Base-by-base conservation (phyloP, 306 rosid species). In the Glycyrrhiza uralensis region DNA sequence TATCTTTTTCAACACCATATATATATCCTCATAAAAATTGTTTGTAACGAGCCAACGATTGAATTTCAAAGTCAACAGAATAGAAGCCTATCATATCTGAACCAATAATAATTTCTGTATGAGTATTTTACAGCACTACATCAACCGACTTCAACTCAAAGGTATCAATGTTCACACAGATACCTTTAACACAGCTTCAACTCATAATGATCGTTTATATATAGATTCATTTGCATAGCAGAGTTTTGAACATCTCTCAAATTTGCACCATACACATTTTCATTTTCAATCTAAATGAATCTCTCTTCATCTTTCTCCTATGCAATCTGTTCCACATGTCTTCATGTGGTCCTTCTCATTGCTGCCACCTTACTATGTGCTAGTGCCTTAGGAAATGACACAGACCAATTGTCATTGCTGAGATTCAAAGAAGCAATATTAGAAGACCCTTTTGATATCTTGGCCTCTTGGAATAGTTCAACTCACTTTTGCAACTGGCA, bases 391-490 rank as follows among this genome's bases (percentile, higher is more conserved):
- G 77, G 66, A 64, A 85, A 76, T 7, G 84, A 79, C 33, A 68
- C 72, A 5, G 81, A 79, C 59, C 74, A 14, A 1, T 68, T 69
- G 1, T 69, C 87, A n/a, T 29, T 84, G 74, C 79, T 85, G 9
- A 78, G 28, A 42, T 29, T 82, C 51, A 84, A 71, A 62, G 79
- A 71, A 71, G 7, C 65, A 1, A 26, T 84, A 8, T 4, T 22
- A 4, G 9, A 7, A 0, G 75, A 84, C 41, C 88, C 82, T 1
- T 65, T 47, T 2, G 59, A 58, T 22, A 24, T 62, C 4, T 41
- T 84, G 45, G 47, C 39, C 18, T 71, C 76, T 20, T 87, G 84
- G 75, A 82, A 87, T 30, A 76, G 42, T 42, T 87, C 92, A 51
- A 20, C 33, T 49, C 47, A 66, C 60, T 79, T 84, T 29, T 87